These are phyloP conservation scores for Mercurialis annua DNA, from an alignment of 345 rosid species.

Conservation along the genomic window DNA sequence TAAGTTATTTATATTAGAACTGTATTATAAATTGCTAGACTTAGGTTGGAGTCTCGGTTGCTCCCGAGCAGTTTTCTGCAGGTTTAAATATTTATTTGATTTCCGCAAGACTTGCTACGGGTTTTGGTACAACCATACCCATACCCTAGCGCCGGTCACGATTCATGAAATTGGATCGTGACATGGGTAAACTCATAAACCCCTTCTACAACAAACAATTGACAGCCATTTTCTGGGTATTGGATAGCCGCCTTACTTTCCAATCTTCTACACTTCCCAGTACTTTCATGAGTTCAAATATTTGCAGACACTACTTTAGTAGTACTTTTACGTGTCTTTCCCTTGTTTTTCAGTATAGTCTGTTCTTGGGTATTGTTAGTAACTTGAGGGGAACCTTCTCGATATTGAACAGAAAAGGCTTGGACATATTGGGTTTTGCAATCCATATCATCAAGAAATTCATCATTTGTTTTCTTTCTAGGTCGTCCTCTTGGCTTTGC, in stretches of 20 bases:
- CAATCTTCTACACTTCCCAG: constrained; percentile 25
- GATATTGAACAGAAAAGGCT: constrained; percentile 45
- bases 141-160: no score
- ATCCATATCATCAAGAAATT: no score
- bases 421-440: no score
- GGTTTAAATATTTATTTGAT: no score
- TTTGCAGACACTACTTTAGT: constrained; percentile 23
- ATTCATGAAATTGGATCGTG: no score
- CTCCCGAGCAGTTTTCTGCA: no score
- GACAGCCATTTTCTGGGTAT: constrained; percentile 40
- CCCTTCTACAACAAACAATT: constrained; percentile 29
- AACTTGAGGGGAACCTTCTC: constrained; percentile 41
- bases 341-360: constrained; percentile 23
- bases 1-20: no score
- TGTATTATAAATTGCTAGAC: no score
- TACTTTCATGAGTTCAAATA: constrained; percentile 31
- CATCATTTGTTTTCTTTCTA: constrained; percentile 41
- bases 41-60: no score
- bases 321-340: constrained; percentile 20
- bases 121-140: no score
- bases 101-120: no score
- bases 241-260: constrained; percentile 28
- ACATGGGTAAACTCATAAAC: constrained; percentile 27
- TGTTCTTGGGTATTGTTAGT: constrained; percentile 28
- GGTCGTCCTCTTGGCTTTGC: constrained; percentile 52